Percentiles rank a stretch among this genome's conserved stretches.
phyloP scores from a whole-genome alignment of 257 asterid species.

The Nicotiana tomentosiformis region DNA sequence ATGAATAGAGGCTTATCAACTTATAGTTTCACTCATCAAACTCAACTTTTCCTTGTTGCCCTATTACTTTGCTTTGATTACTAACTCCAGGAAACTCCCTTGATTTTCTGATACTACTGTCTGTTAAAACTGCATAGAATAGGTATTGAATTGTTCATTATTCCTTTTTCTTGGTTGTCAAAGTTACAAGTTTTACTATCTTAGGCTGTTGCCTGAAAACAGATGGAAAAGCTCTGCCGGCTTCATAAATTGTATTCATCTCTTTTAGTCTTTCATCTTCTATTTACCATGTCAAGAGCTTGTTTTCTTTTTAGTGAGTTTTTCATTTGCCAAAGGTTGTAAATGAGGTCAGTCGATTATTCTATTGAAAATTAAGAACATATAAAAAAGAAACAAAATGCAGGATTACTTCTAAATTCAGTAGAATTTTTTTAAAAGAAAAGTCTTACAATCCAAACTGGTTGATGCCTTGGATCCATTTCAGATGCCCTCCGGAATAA shows the following conservation, averaged over 20 bases:
- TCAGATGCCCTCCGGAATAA: slow-evolving; percentile 77
- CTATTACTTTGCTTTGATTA: too few species aligned
- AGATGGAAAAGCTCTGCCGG: background rate
- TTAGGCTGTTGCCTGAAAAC: background rate
- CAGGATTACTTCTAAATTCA: background rate
- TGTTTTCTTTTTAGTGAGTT: background rate
- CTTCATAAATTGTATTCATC: background rate
- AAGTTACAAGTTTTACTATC: background rate
- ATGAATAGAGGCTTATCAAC: too few species aligned
- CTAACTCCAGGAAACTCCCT: too few species aligned
- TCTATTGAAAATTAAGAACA: background rate
- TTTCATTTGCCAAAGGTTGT: background rate
- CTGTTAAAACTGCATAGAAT: too few species aligned
- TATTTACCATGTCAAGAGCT: background rate
- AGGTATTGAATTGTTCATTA: background rate
- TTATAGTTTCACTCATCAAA: too few species aligned
- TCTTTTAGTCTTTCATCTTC: background rate
- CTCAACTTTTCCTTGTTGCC: too few species aligned
- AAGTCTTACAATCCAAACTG: slow-evolving; percentile 86
- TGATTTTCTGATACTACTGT: too few species aligned
- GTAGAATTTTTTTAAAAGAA: background rate
- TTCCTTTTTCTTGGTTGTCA: background rate
- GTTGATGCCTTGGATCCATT: slow-evolving; percentile 84
- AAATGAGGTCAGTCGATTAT: background rate
- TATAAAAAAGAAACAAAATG: background rate